These are phyloP conservation scores for Lachancea fermentati DNA, from an alignment of 805 yeast genomes.

Conservation along the genomic window DNA sequence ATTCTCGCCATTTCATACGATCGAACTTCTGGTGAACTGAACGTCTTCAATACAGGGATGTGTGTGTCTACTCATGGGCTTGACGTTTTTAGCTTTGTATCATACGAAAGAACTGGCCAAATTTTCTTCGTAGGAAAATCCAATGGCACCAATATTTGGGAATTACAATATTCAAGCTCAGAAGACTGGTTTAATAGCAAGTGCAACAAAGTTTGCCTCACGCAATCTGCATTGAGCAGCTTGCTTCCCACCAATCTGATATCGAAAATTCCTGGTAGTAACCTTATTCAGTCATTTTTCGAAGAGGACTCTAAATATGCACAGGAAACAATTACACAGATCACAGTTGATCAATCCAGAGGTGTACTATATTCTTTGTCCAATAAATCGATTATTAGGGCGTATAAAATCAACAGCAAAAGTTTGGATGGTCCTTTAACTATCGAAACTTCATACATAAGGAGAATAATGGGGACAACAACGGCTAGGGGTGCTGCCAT, in stretches of 20 bases:
- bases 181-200: conserved; percentile 85
- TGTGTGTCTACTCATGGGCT: conserved; percentile 75
- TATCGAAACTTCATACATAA: conserved; percentile 35
- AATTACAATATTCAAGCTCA: conserved; percentile 71
- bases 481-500: conserved; percentile 49
- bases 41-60: conserved; percentile 77
- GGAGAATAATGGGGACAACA: conserved; percentile 38
- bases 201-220: conserved; percentile 77
- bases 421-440: conserved; percentile 38
- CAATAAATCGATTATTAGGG: conserved; percentile 72
- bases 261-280: conserved; percentile 35
- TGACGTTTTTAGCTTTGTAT: conserved; percentile 56
- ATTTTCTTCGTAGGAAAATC: conserved; percentile 79
- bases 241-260: conserved; percentile 41
- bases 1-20: conserved; percentile 64
- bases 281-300: conserved; percentile 33
- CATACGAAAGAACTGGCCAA: conserved; percentile 62
- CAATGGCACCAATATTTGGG: conserved; percentile 81
- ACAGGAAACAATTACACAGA: conserved; percentile 56
- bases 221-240: conserved; percentile 55
- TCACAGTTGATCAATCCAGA: conserved; percentile 73
- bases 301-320: conserved; percentile 29
- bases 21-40: conserved; percentile 42
- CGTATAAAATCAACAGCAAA: conserved; percentile 50
- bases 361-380: conserved; percentile 76